Evolutionary conservation across 2,329 filamentous ascomycete genomes (phyloP).

Genomic region (Meredithiella fracta): DNA sequence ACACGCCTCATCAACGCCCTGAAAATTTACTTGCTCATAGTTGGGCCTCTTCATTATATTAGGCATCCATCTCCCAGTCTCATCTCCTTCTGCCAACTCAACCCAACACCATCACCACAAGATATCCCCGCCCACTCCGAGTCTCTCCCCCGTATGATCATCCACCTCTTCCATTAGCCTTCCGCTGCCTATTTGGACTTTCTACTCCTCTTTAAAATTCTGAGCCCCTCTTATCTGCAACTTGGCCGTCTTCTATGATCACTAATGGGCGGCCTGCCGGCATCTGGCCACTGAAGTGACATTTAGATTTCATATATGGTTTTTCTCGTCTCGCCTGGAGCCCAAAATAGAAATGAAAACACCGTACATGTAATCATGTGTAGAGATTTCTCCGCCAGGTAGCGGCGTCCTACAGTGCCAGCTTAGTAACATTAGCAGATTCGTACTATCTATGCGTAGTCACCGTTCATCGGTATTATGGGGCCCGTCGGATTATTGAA

Average conservation of each 20-base stretch:
- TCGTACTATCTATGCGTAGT: neutral
- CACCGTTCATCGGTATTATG: no score
- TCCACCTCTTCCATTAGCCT: neutral
- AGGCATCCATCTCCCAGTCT: neutral
- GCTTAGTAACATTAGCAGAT: neutral
- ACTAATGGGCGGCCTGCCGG: neutral
- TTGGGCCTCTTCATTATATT: neutral
- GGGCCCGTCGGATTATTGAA: no score
- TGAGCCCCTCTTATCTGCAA: neutral
- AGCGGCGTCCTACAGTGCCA: neutral
- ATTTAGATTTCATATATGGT: neutral
- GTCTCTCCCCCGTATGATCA: neutral
- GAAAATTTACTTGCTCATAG: neutral
- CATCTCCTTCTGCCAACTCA: neutral
- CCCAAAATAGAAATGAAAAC: neutral
- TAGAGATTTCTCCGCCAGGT: neutral
- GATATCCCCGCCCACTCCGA: neutral
- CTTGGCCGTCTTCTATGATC: neutral
- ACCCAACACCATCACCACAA: neutral
- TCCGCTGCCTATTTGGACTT: neutral
- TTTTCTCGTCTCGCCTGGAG: neutral
- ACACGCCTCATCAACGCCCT: neutral
- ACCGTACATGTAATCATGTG: neutral
- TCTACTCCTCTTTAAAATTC: neutral
- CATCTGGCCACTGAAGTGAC: neutral